Evolutionary conservation across 1,284 basidiomycete genomes (phyloP).

Genomic region (Microbotryomycetes sp.): DNA sequence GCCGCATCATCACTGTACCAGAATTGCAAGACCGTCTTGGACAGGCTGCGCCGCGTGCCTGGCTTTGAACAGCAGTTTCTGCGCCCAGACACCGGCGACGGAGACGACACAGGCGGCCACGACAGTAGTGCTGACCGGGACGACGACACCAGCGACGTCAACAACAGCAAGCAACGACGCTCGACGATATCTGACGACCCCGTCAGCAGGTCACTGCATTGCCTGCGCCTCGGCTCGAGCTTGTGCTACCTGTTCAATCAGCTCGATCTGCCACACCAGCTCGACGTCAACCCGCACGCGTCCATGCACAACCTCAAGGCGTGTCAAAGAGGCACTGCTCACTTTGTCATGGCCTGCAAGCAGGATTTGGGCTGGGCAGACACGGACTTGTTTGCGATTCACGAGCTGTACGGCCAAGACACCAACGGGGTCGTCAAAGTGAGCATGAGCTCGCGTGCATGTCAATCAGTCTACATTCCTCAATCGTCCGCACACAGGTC

Average conservation of each 20-base stretch:
- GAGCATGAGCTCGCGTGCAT: constrained; percentile 33
- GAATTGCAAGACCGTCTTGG: constrained; percentile 40
- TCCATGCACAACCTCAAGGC: constrained; percentile 72
- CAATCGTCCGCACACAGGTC: constrained; percentile 51
- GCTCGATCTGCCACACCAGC: constrained; percentile 49
- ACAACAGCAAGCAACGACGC: background rate
- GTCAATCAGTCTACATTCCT: background rate
- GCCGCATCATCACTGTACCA: constrained; percentile 42
- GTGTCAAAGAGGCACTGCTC: constrained; percentile 51
- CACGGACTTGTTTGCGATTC: constrained; percentile 54
- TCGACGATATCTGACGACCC: constrained; percentile 35
- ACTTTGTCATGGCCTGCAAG: constrained; percentile 49
- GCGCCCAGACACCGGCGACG: constrained; percentile 1
- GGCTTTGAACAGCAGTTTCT: constrained; percentile 38
- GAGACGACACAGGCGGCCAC: background rate
- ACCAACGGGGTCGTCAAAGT: constrained; percentile 95
- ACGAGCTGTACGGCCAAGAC: constrained; percentile 70
- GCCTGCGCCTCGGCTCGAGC: constrained; percentile 84
- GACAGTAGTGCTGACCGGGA: background rate
- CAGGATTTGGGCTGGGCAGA: constrained; percentile 46
- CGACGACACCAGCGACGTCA: background rate
- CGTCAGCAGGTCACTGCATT: constrained; percentile 89
- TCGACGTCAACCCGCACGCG: constrained; percentile 47
- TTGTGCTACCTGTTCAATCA: constrained; percentile 93
- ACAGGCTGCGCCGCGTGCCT: constrained; percentile 42